Base-by-base conservation (phyloP, 208 protist genomes). In the Trypanosoma rangeli region DNA sequence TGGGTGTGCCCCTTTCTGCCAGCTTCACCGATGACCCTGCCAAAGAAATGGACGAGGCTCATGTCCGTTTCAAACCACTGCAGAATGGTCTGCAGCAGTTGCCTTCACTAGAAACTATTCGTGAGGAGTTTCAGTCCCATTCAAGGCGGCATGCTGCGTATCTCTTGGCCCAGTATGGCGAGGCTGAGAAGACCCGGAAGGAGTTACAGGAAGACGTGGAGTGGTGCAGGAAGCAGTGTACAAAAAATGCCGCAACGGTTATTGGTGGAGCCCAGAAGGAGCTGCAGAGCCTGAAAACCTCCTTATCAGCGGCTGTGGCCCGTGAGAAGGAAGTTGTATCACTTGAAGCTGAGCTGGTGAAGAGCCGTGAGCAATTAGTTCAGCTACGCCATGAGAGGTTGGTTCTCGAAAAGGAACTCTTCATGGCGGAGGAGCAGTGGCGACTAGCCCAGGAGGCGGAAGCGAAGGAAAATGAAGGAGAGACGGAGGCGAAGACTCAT, bases 201-300 rank as follows among this genome's bases (percentile, higher is more conserved):
- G 44, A 52, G 26, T 49, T 67, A 22, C 46, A 48, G 56, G 64
- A 64, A 24, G 70, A 76, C 35, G 9, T 93, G 13, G 83, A 89
- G 9, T 85, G 76, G 73, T 93, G 87, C 60, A 76, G 78, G 3
- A 82, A 84, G 60, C 82, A 84, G 54, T 74, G 59, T 46, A 29
- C 70, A 49, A 12, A 59, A 18, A 48, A 37, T 13, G 24, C 39
- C 31, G 35, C 5, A 20, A 20, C 48, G 39, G 63, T 64, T 44
- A 74, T 90, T 56, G 67, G 70, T 8, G 73, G 76, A 37, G 75
- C 79, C 0, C 68, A 73, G 4, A 76, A 66, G 5, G 70, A 85
- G 28, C 64, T 91, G 26, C 77, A 79, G 64, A 58, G 79, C 37
- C 53, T 75, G 35, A 70, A 67, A 4, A 66, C 58, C 12, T 46